These are phyloP conservation scores for Hypoxylon sp. DNA, from an alignment of 2,329 filamentous ascomycete species.

Conservation along the genomic window DNA sequence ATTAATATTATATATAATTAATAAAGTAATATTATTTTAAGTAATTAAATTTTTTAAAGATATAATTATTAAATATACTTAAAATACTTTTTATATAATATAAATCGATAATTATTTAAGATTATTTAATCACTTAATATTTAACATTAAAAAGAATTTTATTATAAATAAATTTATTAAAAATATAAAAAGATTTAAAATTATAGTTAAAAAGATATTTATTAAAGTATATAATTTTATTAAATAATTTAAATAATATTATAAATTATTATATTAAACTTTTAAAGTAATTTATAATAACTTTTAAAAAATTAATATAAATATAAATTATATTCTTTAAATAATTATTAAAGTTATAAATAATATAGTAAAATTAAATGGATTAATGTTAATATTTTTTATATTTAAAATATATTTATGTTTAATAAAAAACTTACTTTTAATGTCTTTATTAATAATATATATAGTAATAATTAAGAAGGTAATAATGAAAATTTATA, in stretches of 20 bases:
- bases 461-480: no score
- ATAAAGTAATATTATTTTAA: no score
- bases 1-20: no score
- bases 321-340: conserved; percentile 5
- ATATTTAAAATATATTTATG: not conserved
- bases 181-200: not conserved
- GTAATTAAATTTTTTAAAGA: no score
- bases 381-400: conserved; percentile 11
- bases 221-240: not conserved
- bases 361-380: conserved; percentile 12
- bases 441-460: not conserved
- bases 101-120: not conserved
- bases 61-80: not conserved
- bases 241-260: no score
- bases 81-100: not conserved
- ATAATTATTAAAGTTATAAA: conserved; percentile 16
- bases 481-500: not conserved
- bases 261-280: no score
- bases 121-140: not conserved
- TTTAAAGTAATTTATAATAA: no score
- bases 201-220: not conserved
- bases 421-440: not conserved
- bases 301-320: no score
- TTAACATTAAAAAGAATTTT: not conserved
- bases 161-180: not conserved